Base-by-base conservation (phyloP, 129 eudicot genomes). In the Arctium lappa region DNA sequence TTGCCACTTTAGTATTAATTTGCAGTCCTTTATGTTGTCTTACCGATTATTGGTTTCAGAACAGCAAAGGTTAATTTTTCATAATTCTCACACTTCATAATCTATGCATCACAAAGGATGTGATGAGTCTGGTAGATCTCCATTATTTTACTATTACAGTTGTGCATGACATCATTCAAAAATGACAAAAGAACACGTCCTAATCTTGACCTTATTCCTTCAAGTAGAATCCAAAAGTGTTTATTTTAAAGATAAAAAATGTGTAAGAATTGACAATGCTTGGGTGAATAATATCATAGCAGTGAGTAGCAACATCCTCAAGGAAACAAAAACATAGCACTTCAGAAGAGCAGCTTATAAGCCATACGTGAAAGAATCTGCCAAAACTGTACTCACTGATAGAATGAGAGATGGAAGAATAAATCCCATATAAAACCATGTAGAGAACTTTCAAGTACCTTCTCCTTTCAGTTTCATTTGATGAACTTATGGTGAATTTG, bases 401-500 rank as follows among this genome's bases (percentile, higher is more conserved):
- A 72, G 46, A 72, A 34, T 72, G 34, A 34, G 75, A 72, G 46
- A 72, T 5, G 63, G 65, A 75, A 31, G 22, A 44, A 7, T 27
- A 42, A 29, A 75, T 3, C 4, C 2, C 40, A 73, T 84, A 79
- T 48, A 79, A 44, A 6, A 32, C 75, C 27, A 53, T 65, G 75
- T 37, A 84, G 63, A 74, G 29, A 79, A 38, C 38, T 65, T 53
- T 50, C 30, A 18, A 56, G 80, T 82, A 96, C 99, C 99, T 91
- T 86, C 81, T 90, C 87, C 82, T 93, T 79, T 96, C 98, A 73
- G 86, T 77, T 83, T 96, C 99, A 77, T 38, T 81, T 73, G 99
- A 92, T 63, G 92, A 80, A 81, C 86, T 90, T 84, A 96, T 96
- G 27, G 99, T 96, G 84, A 96, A 96, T 86, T 96, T 96, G 97